Evolutionary conservation across 306 rosid species (phyloP).

Genomic region (Lablab purpureus): DNA sequence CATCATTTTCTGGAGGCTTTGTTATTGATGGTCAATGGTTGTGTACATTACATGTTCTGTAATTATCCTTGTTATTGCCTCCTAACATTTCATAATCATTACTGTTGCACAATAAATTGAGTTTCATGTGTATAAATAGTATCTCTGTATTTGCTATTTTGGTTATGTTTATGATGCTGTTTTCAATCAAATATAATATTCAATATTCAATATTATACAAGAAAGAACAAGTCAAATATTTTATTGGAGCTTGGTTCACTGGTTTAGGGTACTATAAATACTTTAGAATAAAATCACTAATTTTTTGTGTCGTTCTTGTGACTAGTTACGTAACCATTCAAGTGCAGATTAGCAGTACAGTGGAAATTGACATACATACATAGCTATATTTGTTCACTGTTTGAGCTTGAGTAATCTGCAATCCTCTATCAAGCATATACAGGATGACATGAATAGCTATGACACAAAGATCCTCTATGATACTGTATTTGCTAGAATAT

Average conservation of each 20-base stretch:
- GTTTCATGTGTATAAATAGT: background rate
- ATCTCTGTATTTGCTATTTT: background rate
- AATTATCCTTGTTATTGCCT: background rate
- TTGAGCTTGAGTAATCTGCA: background rate
- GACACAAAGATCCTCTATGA: background rate
- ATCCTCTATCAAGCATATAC: background rate
- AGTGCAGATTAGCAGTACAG: constrained; percentile 8
- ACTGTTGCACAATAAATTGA: background rate
- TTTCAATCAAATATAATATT: constrained; percentile 17
- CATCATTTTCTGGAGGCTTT: background rate
- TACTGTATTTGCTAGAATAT: constrained; percentile 38
- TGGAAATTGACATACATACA: background rate
- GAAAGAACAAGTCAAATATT: constrained; percentile 11
- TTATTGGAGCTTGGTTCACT: constrained; percentile 27
- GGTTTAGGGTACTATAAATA: background rate
- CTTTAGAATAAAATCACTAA: constrained; percentile 9
- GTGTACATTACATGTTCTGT: background rate
- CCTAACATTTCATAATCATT: background rate
- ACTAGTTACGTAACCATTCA: background rate
- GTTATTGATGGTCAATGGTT: background rate
- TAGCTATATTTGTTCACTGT: background rate
- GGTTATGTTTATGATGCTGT: background rate
- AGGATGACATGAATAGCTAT: background rate
- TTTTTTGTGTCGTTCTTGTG: constrained; percentile 8
- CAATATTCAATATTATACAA: background rate